Percentiles rank a stretch among this genome's conserved stretches.
These are phyloP conservation scores for Lanmaoa rubissima DNA, from an alignment of 768 basidiomycete genomes.

Conservation along the genomic window DNA sequence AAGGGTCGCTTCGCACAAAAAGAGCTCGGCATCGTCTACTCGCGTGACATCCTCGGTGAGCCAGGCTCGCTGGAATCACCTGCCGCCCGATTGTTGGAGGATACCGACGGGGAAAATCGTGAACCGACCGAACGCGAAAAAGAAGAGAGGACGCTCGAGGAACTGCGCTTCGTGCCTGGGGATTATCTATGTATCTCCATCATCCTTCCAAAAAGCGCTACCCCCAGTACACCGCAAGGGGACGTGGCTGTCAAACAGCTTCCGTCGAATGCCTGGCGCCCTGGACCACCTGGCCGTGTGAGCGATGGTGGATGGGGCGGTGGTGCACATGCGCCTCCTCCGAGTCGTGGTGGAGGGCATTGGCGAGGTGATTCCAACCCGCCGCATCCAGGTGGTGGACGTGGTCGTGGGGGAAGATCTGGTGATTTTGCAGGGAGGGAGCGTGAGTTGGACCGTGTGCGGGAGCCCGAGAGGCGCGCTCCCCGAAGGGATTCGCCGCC, in stretches of 20 bases:
- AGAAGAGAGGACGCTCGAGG: conserved; percentile 73
- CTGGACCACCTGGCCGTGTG: conserved; percentile 35
- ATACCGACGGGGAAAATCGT: conserved; percentile 35
- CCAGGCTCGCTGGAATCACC: conserved; percentile 58
- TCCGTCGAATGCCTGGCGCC: conserved; percentile 37
- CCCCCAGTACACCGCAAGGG: conserved; percentile 41
- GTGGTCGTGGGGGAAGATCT: conserved; percentile 42
- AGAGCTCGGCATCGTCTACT: conserved; percentile 79
- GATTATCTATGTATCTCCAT: conserved; percentile 79
- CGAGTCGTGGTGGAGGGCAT: conserved; percentile 62
- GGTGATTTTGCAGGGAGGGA: conserved; percentile 36
- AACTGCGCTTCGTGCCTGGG: conserved; percentile 76
- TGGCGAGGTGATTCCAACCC: conserved; percentile 72
- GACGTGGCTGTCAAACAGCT: conserved; percentile 41
- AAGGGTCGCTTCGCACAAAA: conserved; percentile 73
- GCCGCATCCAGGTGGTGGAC: conserved; percentile 38
- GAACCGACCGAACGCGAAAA: conserved; percentile 45
- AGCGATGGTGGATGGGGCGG: conserved; percentile 52
- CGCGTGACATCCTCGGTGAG: conserved; percentile 82
- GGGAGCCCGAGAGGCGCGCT: conserved; percentile 48
- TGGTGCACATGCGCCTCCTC: conserved; percentile 33
- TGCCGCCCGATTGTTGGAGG: conserved; percentile 62
- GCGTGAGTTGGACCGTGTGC: conserved; percentile 36
- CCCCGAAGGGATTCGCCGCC: conserved; percentile 51
- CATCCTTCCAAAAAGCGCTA: conserved; percentile 63